Evolutionary conservation across 345 rosid genomes (phyloP).

Genomic region (Brassica napus): Da-Ae NC_063451.1:27870001-27870500

Average conservation of each 20-base stretch:
- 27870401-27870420: conserved; percentile 66
- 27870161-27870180: neutral
- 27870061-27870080: conserved; percentile 87
- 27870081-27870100: conserved; percentile 79
- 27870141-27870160: neutral
- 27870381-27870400: conserved; percentile 38
- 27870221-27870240: conserved; percentile 96
- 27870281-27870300: conserved; percentile 53
- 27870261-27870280: conserved; percentile 95
- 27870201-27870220: conserved; percentile 93
- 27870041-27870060: conserved; percentile 56
- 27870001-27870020: conserved; percentile 73
- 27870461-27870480: conserved; percentile 4
- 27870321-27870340: neutral
- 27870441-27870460: conserved; percentile 59
- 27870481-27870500: neutral
- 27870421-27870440: conserved; percentile 34
- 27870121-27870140: neutral
- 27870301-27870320: neutral
- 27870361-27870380: conserved; percentile 31
- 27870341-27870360: neutral
- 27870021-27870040: conserved; percentile 47
- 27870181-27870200: conserved; percentile 59
- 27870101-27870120: conserved; percentile 68
- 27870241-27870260: conserved; percentile 93